Conservation (phyloP, 495 filamentous ascomycete genomes). For the Neurospora cerealis region DNA sequence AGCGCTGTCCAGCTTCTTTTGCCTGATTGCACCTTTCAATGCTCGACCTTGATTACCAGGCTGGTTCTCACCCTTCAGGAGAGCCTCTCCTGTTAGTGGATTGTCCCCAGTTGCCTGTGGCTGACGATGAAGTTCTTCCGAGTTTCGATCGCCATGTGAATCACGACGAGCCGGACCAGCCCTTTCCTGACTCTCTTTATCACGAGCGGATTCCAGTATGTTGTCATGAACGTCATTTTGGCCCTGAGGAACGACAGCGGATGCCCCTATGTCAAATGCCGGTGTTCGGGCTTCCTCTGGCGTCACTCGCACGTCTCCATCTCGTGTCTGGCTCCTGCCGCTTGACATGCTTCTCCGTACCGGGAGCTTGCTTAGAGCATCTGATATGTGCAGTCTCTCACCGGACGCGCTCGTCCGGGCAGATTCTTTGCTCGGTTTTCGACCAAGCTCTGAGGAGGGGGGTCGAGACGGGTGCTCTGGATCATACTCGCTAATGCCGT, state of each 20-base stretch:
- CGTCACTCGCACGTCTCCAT: constrained; percentile 2
- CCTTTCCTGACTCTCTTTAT: background rate
- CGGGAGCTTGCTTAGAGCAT: background rate
- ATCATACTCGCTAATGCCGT: constrained; percentile 46
- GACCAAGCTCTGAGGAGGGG: constrained; percentile 23
- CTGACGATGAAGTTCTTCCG: constrained; percentile 11
- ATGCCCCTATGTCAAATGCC: background rate
- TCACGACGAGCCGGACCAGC: background rate
- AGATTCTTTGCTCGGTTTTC: constrained; percentile 12
- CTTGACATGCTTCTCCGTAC: constrained; percentile 7
- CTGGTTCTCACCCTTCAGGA: background rate
- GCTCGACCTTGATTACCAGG: background rate
- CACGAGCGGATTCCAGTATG: background rate
- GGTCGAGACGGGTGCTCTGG: constrained; percentile 31
- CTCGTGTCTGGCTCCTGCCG: constrained; percentile 25
- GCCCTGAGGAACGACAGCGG: background rate
- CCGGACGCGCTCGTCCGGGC: constrained; percentile 8
- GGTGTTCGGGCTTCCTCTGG: background rate
- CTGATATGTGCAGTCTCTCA: background rate
- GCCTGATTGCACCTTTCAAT: constrained; percentile 1
- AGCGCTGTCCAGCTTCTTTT: constrained; percentile 12
- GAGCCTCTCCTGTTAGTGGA: background rate
- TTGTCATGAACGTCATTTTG: background rate
- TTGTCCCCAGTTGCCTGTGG: background rate
- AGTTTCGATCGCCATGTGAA: background rate